Percentiles rank a stretch among this genome's conserved stretches.
Evolutionary conservation across 164 flowering plant genomes (phyloP).

Genomic region (Umbilicus rupestris): DNA sequence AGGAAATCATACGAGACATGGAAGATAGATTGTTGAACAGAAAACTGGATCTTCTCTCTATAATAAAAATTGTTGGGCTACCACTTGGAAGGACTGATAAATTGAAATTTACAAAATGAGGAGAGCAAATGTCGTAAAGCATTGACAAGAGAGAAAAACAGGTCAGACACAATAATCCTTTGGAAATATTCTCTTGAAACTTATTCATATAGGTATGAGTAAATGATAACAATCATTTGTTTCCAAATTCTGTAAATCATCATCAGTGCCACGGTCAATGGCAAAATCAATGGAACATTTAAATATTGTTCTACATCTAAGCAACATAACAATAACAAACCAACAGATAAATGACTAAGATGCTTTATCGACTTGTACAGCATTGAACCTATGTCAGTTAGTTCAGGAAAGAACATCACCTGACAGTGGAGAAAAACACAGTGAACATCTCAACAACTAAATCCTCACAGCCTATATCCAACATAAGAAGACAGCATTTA

Average conservation of each 20-base stretch:
- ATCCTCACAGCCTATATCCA: conserved; percentile 68
- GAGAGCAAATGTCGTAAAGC: neutral
- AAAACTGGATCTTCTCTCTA: neutral
- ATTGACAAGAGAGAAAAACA: neutral
- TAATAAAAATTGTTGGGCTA: neutral
- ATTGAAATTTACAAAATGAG: neutral
- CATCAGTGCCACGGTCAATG: neutral
- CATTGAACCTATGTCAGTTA: too few species aligned
- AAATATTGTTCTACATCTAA: too few species aligned
- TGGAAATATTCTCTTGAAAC: neutral
- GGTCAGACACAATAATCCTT: neutral
- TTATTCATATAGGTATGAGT: neutral
- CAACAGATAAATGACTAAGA: too few species aligned
- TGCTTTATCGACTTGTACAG: too few species aligned
- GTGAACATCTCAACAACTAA: conserved; percentile 70
- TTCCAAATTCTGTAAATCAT: neutral
- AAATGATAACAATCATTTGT: neutral
- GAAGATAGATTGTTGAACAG: neutral
- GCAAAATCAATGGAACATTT: too few species aligned
- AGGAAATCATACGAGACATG: neutral
- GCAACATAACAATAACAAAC: too few species aligned
- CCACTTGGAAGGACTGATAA: neutral
- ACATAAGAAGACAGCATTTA: conserved; percentile 65
- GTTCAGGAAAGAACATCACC: conserved; percentile 28
- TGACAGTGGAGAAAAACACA: conserved; percentile 57